Base-by-base conservation (phyloP, 2,329 filamentous ascomycete species). In the Penicillium verrucosum region DNA sequence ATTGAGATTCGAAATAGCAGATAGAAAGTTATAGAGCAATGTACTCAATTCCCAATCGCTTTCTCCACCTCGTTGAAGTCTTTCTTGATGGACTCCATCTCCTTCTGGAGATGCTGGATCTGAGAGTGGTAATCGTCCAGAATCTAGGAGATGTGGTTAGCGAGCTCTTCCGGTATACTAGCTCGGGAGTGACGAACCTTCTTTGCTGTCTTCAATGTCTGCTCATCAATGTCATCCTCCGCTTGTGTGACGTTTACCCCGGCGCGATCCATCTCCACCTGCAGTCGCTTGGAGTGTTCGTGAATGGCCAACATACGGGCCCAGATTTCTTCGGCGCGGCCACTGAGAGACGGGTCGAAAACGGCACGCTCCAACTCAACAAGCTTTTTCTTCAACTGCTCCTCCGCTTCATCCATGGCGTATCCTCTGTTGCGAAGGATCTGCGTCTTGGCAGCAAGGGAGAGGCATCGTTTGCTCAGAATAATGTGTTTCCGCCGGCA, bases 321-420 rank as follows among this genome's bases (percentile, higher is more conserved):
- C 85, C 85, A 88, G 54, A 87, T 84, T 70, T 87, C 85, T 68
- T 88, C 85, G 57, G 82, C 82, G 23, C 84, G 75, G 5, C 83
- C 85, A 43, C 78, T 79, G 45, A 87, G 76, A 5, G 81, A 79
- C 0, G 85, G 84, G 64, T 88, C 85, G 50, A 84, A 82, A 2
- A 85, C 82, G 48, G 78, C 77, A 51, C 80, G 79, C 68, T 86
- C 82, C 47, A 88, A 73, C 56, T 78, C 77, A n/a, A 79, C 65
- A 46, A 88, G 74, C 67, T 85, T 85, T 72, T 83, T 83, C 73
- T 84, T 84, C 54, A 88, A 66, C 60, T 83, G 82, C 68, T 87
- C 85, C 69, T 88, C 85, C 4, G 80, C 78, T 53, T 81, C 80
- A 60, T 87, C 85, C 78, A 88, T 84, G 4, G 84, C 83, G 66